These are phyloP conservation scores for Tylopilus intermedius DNA, from an alignment of 768 basidiomycete genomes.

Conservation along the genomic window DNA sequence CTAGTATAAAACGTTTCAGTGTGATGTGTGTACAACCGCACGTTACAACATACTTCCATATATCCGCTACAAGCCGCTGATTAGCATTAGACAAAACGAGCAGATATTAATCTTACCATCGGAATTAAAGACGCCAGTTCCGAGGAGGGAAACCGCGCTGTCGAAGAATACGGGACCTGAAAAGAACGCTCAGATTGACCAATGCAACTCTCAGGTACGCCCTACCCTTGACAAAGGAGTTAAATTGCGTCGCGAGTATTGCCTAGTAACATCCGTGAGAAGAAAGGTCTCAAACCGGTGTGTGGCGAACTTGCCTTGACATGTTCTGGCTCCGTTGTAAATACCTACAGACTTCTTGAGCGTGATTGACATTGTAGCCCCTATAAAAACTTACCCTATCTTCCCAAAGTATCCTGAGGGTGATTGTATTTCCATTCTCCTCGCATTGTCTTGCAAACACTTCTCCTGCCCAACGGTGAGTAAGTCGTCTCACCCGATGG, in stretches of 20 bases:
- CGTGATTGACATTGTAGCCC: background rate
- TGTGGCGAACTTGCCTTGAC: slow-evolving; percentile 31
- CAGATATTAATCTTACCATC: slow-evolving; percentile 35
- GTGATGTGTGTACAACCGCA: background rate
- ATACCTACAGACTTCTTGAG: slow-evolving; percentile 27
- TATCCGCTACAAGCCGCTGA: slow-evolving; percentile 35
- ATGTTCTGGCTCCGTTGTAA: slow-evolving; percentile 47
- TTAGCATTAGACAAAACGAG: background rate
- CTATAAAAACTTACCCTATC: slow-evolving; percentile 29
- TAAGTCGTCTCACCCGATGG: background rate
- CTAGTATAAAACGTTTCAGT: slow-evolving; percentile 23
- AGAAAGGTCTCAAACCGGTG: background rate
- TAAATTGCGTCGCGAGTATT: slow-evolving; percentile 43
- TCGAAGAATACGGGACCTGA: slow-evolving; percentile 14
- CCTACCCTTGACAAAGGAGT: slow-evolving; percentile 38
- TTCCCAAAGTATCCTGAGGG: slow-evolving; percentile 34
- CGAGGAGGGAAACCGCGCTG: slow-evolving; percentile 35
- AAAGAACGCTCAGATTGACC: slow-evolving; percentile 19
- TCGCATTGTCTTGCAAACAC: slow-evolving; percentile 19
- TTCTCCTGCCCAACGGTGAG: slow-evolving; percentile 24
- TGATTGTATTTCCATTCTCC: slow-evolving; percentile 31
- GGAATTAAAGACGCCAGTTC: slow-evolving; percentile 57
- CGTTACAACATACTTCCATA: slow-evolving; percentile 47
- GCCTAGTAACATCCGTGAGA: slow-evolving; percentile 24
- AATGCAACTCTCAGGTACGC: slow-evolving; percentile 3